Conservation (phyloP, 768 basidiomycete species). For the Heimioporus sp. region DNA sequence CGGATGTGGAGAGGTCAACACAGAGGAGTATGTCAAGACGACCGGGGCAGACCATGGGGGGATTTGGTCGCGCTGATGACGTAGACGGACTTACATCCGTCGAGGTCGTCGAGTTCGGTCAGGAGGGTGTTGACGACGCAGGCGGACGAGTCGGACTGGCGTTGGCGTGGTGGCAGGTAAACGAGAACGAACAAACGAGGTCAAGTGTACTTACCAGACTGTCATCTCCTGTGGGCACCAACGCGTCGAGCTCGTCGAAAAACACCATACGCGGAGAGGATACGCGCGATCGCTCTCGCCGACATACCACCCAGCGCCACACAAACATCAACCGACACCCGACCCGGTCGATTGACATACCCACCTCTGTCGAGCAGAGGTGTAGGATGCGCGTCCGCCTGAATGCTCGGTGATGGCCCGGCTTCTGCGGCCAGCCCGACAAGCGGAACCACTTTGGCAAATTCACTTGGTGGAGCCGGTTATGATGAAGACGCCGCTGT, state of each 20-base stretch:
- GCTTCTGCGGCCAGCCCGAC: constrained; percentile 13
- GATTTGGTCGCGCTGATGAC: constrained; percentile 97
- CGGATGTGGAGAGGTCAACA: constrained; percentile 76
- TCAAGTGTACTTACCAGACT: constrained; percentile 52
- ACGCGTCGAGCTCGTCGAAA: constrained; percentile 92
- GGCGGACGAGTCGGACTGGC: constrained; percentile 83
- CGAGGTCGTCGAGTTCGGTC: constrained; percentile 91
- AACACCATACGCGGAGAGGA: constrained; percentile 95
- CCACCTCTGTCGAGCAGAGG: constrained; percentile 85
- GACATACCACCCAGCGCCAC: constrained; percentile 66
- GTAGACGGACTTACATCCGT: constrained; percentile 81
- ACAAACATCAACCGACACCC: neutral
- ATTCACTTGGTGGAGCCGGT: constrained; percentile 11
- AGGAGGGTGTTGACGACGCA: constrained; percentile 90
- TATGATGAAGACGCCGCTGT: neutral
- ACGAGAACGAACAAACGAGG: constrained; percentile 16
- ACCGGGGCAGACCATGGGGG: constrained; percentile 96
- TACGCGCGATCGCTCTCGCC: constrained; percentile 94
- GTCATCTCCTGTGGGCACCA: constrained; percentile 89
- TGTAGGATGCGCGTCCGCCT: neutral
- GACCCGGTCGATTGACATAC: constrained; percentile 15
- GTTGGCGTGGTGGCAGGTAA: neutral
- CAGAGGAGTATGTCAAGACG: constrained; percentile 92
- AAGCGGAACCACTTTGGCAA: constrained; percentile 23
- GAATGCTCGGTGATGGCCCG: constrained; percentile 12